A percentile compares a stretch with the other conserved stretches of the same genome.
phyloP scores from a whole-genome alignment of 1,284 basidiomycete genomes.

The Ganoderma lucidum region DNA sequence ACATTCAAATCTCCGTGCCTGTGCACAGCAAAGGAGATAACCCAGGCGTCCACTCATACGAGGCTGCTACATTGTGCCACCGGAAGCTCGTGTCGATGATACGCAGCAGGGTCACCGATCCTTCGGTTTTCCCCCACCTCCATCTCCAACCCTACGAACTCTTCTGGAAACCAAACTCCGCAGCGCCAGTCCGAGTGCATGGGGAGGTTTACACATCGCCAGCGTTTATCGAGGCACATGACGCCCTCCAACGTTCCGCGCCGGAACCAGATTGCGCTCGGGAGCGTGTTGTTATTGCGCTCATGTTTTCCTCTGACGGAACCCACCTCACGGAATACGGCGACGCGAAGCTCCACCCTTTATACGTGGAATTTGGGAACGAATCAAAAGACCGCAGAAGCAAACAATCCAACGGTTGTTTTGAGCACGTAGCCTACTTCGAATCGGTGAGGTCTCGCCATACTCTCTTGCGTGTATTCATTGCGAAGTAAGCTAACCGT shows the following conservation, averaged over 20 bases:
- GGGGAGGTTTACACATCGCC: background rate
- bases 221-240: background rate
- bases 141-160: background rate
- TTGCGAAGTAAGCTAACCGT: background rate
- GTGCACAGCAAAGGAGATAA: background rate
- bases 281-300: slow-evolving; percentile 3
- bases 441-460: background rate
- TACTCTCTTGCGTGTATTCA: too few species aligned
- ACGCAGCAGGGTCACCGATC: slow-evolving; percentile 1
- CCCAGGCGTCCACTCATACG: background rate
- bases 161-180: background rate
- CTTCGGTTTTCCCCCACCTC: background rate
- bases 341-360: slow-evolving; percentile 40
- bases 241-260: slow-evolving; percentile 13
- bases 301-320: slow-evolving; percentile 12
- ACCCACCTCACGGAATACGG: slow-evolving; percentile 33
- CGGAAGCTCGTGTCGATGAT: background rate
- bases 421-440: background rate
- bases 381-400: slow-evolving; percentile 38
- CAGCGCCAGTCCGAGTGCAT: background rate
- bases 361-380: slow-evolving; percentile 42
- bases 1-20: background rate
- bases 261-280: slow-evolving; percentile 7
- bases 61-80: background rate
- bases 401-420: slow-evolving; percentile 21